Conservation (phyloP, 305 asterid genomes). For the Fraxinus latifolia region DNA sequence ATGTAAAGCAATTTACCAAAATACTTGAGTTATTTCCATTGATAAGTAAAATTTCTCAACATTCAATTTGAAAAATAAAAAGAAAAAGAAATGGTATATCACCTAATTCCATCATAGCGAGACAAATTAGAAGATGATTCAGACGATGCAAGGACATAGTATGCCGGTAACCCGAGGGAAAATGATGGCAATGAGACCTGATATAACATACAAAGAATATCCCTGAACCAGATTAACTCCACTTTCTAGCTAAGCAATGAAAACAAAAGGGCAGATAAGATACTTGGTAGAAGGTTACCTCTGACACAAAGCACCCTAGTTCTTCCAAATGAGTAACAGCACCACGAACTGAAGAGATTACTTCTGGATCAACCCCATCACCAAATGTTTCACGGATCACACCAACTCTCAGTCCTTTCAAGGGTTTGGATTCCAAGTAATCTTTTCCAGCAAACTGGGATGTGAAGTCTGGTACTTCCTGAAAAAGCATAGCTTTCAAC, state of each 20-base stretch:
- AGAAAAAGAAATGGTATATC: conserved; percentile 17
- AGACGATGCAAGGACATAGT: conserved; percentile 86
- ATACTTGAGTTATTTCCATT: not conserved
- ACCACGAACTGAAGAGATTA: conserved; percentile 57
- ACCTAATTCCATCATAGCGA: conserved; percentile 95
- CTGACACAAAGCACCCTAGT: conserved; percentile 67
- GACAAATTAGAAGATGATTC: conserved; percentile 96
- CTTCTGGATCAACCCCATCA: conserved; percentile 75
- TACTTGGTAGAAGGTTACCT: conserved; percentile 43
- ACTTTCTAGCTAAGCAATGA: conserved; percentile 4
- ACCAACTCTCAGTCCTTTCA: conserved; percentile 84
- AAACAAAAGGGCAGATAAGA: not conserved
- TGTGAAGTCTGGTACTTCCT: conserved; percentile 74
- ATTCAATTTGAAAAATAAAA: not conserved
- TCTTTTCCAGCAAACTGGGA: conserved; percentile 58
- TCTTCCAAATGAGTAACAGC: conserved; percentile 85
- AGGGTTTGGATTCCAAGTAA: conserved; percentile 64
- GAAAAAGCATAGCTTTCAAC: conserved; percentile 28
- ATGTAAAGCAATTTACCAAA: not conserved
- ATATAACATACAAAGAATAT: conserved; percentile 17
- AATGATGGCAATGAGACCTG: conserved; percentile 90
- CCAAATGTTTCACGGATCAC: conserved; percentile 83
- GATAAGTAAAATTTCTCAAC: not conserved
- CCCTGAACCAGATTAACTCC: not conserved
- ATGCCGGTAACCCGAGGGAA: conserved; percentile 95